phyloP scores from a whole-genome alignment of 1,284 basidiomycete species.

The Grifola frondosa region DNA sequence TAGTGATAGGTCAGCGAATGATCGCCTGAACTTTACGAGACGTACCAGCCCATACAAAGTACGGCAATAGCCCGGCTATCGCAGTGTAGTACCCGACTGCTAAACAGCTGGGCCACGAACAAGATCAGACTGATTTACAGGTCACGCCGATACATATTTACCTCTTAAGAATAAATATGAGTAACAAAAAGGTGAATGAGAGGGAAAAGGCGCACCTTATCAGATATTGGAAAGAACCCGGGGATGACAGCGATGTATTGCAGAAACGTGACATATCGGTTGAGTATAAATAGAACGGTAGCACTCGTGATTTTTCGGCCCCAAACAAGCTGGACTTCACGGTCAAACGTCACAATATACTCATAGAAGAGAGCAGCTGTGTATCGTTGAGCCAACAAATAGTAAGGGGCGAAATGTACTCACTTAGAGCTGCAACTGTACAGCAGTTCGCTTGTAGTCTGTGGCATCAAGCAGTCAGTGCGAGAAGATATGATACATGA shows the following conservation, averaged over 20 bases:
- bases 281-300: slow-evolving; percentile 5
- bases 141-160: no score
- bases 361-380: slow-evolving; percentile 8
- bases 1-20: background rate
- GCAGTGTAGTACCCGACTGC: slow-evolving; percentile 1
- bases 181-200: no score
- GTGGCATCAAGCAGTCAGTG: no score
- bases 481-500: no score
- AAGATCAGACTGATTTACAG: no score
- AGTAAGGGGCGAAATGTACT: no score
- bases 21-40: background rate
- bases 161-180: no score
- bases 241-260: background rate
- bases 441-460: no score
- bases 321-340: slow-evolving; percentile 4
- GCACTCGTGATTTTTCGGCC: slow-evolving; percentile 6
- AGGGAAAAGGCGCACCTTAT: background rate
- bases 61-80: slow-evolving; percentile 4
- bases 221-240: background rate
- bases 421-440: no score
- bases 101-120: background rate
- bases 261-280: slow-evolving; percentile 3
- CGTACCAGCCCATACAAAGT: slow-evolving; percentile 8
- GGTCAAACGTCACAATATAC: slow-evolving; percentile 4
- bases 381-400: no score